Percentiles rank a stretch among this genome's conserved stretches.
phyloP scores from a whole-genome alignment of 495 filamentous ascomycete species.

The Neurospora sp. region DNA sequence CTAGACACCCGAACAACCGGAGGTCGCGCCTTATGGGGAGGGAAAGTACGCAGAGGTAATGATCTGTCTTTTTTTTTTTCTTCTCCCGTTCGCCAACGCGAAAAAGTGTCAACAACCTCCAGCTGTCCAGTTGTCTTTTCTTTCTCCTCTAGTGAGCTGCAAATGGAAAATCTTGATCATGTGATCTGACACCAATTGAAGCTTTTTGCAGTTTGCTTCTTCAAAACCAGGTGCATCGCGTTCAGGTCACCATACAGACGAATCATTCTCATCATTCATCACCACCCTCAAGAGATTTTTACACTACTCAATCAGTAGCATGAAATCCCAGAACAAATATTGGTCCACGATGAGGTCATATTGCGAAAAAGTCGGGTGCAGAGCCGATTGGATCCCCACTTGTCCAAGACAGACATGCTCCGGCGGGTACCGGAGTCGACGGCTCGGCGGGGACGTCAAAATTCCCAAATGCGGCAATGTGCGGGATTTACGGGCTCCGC shows the following conservation, averaged over 20 bases:
- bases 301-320: neutral
- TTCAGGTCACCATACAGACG: neutral
- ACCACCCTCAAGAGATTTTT: neutral
- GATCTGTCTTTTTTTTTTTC: neutral
- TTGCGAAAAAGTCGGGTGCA: conserved; percentile 2
- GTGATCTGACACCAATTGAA: neutral
- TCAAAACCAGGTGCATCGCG: neutral
- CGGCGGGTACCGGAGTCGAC: neutral
- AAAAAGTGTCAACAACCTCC: neutral
- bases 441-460: neutral
- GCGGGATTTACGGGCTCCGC: neutral
- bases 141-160: neutral
- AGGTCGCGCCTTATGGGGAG: neutral
- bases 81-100: neutral
- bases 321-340: neutral
- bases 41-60: neutral
- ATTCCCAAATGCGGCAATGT: neutral
- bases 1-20: neutral
- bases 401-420: neutral
- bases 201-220: neutral
- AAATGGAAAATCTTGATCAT: no score
- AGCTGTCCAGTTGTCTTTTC: neutral
- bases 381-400: conserved; percentile 2
- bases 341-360: conserved; percentile 17
- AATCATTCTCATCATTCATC: neutral